Percentiles rank a stretch among this genome's conserved stretches.
Conservation (phyloP, 805 yeast genomes). For the Yamadazyma kitorensis region DNA sequence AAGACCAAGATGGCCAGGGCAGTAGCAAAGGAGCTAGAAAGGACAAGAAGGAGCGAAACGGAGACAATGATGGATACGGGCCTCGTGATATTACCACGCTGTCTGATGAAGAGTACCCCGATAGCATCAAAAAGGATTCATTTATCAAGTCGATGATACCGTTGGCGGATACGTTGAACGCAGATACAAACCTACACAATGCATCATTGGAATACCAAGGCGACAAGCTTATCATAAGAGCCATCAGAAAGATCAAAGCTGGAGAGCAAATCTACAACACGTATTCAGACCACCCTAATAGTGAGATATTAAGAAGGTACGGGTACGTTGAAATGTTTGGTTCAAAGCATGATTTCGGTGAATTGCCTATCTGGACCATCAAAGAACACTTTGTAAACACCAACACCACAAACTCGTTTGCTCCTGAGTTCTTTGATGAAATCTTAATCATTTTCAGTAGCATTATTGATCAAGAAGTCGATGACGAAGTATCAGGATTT, state of each 20-base stretch:
- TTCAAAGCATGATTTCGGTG: slow-evolving; percentile 79
- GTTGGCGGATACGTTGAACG: slow-evolving; percentile 85
- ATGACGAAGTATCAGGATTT: slow-evolving; percentile 40
- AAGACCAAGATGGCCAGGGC: slow-evolving; percentile 13
- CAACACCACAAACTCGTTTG: slow-evolving; percentile 11
- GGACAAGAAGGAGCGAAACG: not conserved
- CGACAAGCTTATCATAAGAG: slow-evolving; percentile 62
- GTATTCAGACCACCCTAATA: slow-evolving; percentile 86
- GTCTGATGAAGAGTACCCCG: slow-evolving; percentile 14
- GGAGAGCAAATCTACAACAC: slow-evolving; percentile 84
- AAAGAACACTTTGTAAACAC: slow-evolving; percentile 35
- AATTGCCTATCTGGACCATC: slow-evolving; percentile 50
- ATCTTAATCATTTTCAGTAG: slow-evolving; percentile 27
- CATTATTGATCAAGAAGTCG: slow-evolving; percentile 31
- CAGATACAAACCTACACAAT: slow-evolving; percentile 74
- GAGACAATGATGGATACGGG: slow-evolving; percentile 1
- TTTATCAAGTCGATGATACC: slow-evolving; percentile 86
- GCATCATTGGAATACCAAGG: slow-evolving; percentile 61
- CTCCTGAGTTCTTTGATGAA: slow-evolving; percentile 29
- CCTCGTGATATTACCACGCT: slow-evolving; percentile 7
- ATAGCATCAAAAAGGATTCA: slow-evolving; percentile 21
- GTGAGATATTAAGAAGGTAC: slow-evolving; percentile 86
- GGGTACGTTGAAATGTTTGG: slow-evolving; percentile 83
- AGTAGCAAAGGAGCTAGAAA: slow-evolving; percentile 3
- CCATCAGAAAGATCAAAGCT: slow-evolving; percentile 54